These are phyloP conservation scores for Lentinula detonsa DNA, from an alignment of 768 basidiomycete genomes.

Conservation along the genomic window DNA sequence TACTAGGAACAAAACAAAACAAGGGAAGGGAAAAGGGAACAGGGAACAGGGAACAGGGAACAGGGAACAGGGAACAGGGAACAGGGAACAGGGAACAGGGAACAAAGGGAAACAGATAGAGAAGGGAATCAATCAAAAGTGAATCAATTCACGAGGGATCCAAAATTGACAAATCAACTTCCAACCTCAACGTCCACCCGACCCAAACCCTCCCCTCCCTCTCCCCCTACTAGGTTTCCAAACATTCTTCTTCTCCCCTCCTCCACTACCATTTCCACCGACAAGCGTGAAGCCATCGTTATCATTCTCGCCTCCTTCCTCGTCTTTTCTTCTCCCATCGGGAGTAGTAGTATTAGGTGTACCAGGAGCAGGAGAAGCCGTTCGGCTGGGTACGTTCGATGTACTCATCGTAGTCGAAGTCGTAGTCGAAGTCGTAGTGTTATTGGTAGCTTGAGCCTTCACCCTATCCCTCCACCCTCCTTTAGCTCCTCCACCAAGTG, in stretches of 20 bases:
- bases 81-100: no score
- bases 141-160: no score
- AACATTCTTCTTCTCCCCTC: slow-evolving; percentile 27
- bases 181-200: neutral
- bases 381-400: slow-evolving; percentile 13
- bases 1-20: no score
- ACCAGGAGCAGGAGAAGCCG: slow-evolving; percentile 29
- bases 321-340: slow-evolving; percentile 1
- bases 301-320: slow-evolving; percentile 44
- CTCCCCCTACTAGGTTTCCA: slow-evolving; percentile 23
- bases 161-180: no score
- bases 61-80: no score
- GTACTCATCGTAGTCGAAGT: neutral
- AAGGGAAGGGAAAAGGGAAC: no score
- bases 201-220: slow-evolving; percentile 4
- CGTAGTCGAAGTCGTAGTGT: slow-evolving; percentile 10
- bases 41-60: no score
- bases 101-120: no score
- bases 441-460: slow-evolving; percentile 23
- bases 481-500: slow-evolving; percentile 20
- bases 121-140: no score
- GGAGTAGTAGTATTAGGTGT: neutral
- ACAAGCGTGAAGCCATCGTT: slow-evolving; percentile 73
- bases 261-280: neutral
- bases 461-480: slow-evolving; percentile 47